Evolutionary conservation across 148 eudicot genomes (phyloP).

Genomic region (Rhododendron kiyosumense): DNA sequence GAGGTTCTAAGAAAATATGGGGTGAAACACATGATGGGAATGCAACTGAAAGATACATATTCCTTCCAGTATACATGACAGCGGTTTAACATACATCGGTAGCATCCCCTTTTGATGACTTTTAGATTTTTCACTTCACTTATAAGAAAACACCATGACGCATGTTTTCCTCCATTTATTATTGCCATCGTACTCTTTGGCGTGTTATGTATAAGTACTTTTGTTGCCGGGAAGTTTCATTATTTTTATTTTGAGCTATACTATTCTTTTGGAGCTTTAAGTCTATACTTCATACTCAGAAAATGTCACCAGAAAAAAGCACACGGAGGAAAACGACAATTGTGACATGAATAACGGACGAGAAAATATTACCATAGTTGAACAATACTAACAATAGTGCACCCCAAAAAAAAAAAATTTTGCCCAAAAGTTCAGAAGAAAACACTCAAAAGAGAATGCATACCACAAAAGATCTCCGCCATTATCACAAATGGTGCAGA

Average conservation of each 20-base stretch:
- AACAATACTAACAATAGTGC: not conserved
- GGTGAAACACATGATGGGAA: not conserved
- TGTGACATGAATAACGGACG: not conserved
- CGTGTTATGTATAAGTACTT: not conserved
- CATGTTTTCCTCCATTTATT: not conserved
- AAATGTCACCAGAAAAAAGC: not conserved
- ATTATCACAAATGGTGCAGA: slow-evolving; percentile 88
- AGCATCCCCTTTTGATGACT: not conserved
- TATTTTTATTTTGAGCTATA: not conserved
- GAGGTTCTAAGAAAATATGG: not conserved
- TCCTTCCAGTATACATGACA: not conserved
- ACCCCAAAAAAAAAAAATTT: not conserved
- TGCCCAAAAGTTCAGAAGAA: not conserved
- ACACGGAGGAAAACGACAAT: not conserved
- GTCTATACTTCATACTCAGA: not conserved
- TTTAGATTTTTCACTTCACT: not conserved
- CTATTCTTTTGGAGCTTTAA: not conserved
- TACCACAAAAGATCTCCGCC: slow-evolving; percentile 75
- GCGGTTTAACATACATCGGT: not conserved
- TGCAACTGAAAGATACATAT: not conserved
- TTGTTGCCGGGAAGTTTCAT: not conserved
- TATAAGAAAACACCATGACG: not conserved
- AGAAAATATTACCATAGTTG: not conserved
- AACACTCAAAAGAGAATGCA: slow-evolving; percentile 5
- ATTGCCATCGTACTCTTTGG: not conserved